Evolutionary conservation across 768 basidiomycete genomes (phyloP), one percentile per base, ranked within the genome.

Genomic region (Mycena rebaudengoi): DNA sequence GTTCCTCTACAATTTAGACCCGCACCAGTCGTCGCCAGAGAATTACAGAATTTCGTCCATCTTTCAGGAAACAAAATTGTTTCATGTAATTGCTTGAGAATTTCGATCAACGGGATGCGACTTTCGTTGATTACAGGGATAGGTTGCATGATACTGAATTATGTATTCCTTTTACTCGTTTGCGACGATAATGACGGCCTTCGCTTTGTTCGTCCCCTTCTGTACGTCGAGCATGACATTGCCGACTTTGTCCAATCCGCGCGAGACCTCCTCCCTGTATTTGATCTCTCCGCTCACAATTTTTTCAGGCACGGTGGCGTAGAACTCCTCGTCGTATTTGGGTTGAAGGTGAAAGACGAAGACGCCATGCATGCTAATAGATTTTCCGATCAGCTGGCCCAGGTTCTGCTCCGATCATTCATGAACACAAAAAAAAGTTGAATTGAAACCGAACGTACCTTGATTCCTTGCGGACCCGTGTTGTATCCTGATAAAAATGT

Each of bases 361-460:
- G 70, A 84, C 79, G 3, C 83, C 82, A 32, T 73, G 67, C 25
- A 83, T 70, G n/a, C 67, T 77, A 14, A 82, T 69, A 50, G 77
- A 73, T 69, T 79, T 80, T 4, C 60, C 29, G 37, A 81, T 65
- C 26, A 81, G 62, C n/a, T 63, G 50, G n/a, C 69, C 33, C 46
- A 75, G 62, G 59, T 80, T 82, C 73, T 78, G 25, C 8, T 60
- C 13, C 10, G 7, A 26, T 32, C 4, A 35, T 12, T 40, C 29
- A 1, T 55, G 28, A 16, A 12, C 21, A 14, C 8, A 10, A 23
- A 13, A 30, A 21, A 12, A 16, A 3, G 35, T 43, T 20, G 32
- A n/a, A n/a, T n/a, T n/a, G n/a, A n/a, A n/a, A n/a, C n/a, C 6
- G 21, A 35, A 30, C 78, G 60, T 12, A 60, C 64, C 43, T 50